Evolutionary conservation across 345 rosid genomes (phyloP).

Genomic region (Boechera retrofracta): DNA sequence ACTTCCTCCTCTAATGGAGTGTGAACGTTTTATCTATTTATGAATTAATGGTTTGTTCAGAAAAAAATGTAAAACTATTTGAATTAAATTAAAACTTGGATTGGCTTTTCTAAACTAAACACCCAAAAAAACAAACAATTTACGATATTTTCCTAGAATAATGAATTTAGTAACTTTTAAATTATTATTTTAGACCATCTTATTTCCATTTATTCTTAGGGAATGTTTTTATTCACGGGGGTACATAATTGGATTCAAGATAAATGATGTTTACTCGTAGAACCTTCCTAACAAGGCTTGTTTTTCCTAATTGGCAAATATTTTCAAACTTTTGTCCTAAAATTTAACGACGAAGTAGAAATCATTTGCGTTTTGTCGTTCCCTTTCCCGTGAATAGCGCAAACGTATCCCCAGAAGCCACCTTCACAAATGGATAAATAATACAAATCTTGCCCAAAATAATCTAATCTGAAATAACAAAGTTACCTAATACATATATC

Average conservation of each 20-base stretch:
- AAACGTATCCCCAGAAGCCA: constrained; percentile 21
- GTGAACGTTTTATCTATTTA: no score
- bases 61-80: no score
- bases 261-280: not conserved
- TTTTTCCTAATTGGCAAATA: not conserved
- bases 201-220: not conserved
- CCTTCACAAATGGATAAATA: not conserved
- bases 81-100: no score
- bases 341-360: not conserved
- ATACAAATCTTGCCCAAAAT: not conserved
- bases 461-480: constrained; percentile 22
- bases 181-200: no score
- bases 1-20: no score
- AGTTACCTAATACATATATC: constrained; percentile 33
- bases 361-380: constrained; percentile 9
- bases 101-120: no score
- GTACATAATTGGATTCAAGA: not conserved
- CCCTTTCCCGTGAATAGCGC: constrained; percentile 19
- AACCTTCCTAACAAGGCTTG: not conserved
- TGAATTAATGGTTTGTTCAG: no score
- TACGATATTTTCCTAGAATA: no score
- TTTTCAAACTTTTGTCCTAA: not conserved
- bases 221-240: not conserved
- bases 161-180: no score
- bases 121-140: no score